Evolutionary conservation across 2,329 filamentous ascomycete genomes (phyloP), one percentile per base, ranked within the genome.

Genomic region (Emericellopsis cladophorae): DNA sequence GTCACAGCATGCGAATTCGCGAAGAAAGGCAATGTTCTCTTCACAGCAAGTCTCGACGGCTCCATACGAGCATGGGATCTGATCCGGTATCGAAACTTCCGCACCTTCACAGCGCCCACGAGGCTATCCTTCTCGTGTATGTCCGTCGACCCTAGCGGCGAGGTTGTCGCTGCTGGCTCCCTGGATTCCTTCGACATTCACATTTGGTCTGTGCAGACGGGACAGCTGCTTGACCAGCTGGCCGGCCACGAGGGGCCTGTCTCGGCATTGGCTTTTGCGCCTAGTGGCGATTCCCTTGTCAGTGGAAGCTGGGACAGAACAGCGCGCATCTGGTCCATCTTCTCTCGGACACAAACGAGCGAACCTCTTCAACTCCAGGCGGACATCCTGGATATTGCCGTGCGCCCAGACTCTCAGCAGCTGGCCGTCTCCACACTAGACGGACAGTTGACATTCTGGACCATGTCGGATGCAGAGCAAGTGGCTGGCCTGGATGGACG

Each of bases 201-300:
- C 61, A 84, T 98, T 46, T 98, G 92, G 92, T 95, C 87, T 5
- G 93, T 98, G 4, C 92, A 98, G 57, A 98, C 90, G 1, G 92
- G 92, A 3, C 92, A 98, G 59, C 70, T 98, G 15, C 76, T 98
- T 6, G 92, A 98, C 57, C 83, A 83, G 49, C 69, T 98, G 21
- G 76, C 89, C 7, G 93, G 92, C 1, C 92, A 98, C 51, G 90
- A 98, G 63, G 92, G 90, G 0, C 92, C 92, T 0, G 83, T 98
- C 2, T 92, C 88, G 5, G 81, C 85, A 2, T 66, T 98, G 22
- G 79, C 87, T 3, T 98, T 98, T 55, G 80, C 90, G 2, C 85
- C 89, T 1, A 87, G 94, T 53, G 90, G 89, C 26, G 75, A 79
- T 44, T 76, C 81, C 26, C 68, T 98, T 12, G 79, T 94, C 37